phyloP scores from a whole-genome alignment of 2,329 filamentous ascomycete species.

The Penicillium occitanis region DNA sequence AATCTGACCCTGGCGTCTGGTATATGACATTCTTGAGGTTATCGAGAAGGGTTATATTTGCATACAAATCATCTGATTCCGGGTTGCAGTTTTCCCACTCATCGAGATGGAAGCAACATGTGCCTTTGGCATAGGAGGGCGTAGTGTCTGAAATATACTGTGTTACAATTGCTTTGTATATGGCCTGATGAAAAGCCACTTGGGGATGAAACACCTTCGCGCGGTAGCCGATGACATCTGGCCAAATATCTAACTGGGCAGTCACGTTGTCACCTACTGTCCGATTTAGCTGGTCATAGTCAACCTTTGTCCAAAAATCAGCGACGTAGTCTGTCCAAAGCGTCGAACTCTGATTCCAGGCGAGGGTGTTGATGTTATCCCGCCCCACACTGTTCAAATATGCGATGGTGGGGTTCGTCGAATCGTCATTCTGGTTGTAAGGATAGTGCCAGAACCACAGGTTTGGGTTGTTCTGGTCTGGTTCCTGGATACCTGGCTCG shows the following conservation, averaged over 20 bases:
- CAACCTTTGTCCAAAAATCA: constrained; percentile 9
- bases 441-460: constrained; percentile 12
- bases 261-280: constrained; percentile 4
- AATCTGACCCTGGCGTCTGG: constrained; percentile 12
- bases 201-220: constrained; percentile 11
- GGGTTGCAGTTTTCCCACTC: constrained; percentile 14
- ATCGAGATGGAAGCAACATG: constrained; percentile 15
- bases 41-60: constrained; percentile 13
- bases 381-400: constrained; percentile 8
- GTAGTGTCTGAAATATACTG: constrained; percentile 9
- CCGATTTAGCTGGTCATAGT: constrained; percentile 7
- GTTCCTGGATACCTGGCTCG: constrained; percentile 10
- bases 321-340: constrained; percentile 3
- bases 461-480: constrained; percentile 8
- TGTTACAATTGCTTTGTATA: neutral
- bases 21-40: constrained; percentile 16
- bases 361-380: constrained; percentile 4
- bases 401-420: neutral
- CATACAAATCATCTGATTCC: constrained; percentile 11
- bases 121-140: constrained; percentile 5
- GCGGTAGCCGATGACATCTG: constrained; percentile 7
- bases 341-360: neutral
- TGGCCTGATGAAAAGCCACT: constrained; percentile 9
- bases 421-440: constrained; percentile 11
- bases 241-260: constrained; percentile 4